These are phyloP conservation scores for Blastomyces silverae DNA, from an alignment of 2,329 filamentous ascomycete species.

Conservation along the genomic window DNA sequence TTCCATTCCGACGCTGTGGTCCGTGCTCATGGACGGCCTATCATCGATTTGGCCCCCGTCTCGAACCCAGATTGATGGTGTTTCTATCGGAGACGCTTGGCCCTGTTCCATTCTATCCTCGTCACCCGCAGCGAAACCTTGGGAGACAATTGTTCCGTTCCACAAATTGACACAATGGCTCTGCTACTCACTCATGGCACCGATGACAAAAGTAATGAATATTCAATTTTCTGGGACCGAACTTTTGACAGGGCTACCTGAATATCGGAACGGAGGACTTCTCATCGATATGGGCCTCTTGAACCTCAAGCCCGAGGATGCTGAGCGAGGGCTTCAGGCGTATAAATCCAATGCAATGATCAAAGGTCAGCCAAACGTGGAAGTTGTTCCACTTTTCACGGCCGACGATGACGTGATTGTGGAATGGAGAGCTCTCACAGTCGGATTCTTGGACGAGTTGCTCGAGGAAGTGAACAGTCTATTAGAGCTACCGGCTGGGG, in stretches of 20 bases:
- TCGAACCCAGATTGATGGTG: slow-evolving; percentile 77
- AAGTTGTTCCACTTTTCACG: slow-evolving; percentile 66
- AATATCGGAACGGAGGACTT: slow-evolving; percentile 86
- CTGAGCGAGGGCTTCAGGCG: slow-evolving; percentile 61
- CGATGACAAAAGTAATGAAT: slow-evolving; percentile 73
- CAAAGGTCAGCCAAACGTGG: slow-evolving; percentile 63
- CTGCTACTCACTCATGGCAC: slow-evolving; percentile 86
- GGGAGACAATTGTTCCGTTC: slow-evolving; percentile 81
- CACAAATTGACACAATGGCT: slow-evolving; percentile 96
- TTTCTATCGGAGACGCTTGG: slow-evolving; percentile 90
- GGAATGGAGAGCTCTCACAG: slow-evolving; percentile 69
- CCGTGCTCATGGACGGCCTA: slow-evolving; percentile 79
- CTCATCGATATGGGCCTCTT: slow-evolving; percentile 79
- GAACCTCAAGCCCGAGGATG: slow-evolving; percentile 63
- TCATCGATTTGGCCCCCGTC: slow-evolving; percentile 82
- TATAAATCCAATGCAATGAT: slow-evolving; percentile 65
- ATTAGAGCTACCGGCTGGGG: slow-evolving; percentile 61
- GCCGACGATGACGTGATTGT: slow-evolving; percentile 71
- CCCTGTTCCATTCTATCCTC: slow-evolving; percentile 73
- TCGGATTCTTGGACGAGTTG: slow-evolving; percentile 66
- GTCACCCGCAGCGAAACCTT: slow-evolving; percentile 57
- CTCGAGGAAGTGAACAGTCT: slow-evolving; percentile 61
- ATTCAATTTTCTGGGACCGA: slow-evolving; percentile 76
- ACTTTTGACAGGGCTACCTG: slow-evolving; percentile 77
- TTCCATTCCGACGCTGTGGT: slow-evolving; percentile 81